Evolutionary conservation across 2,329 filamentous ascomycete species (phyloP), one percentile per base, ranked within the genome.

Genomic region (Pezicula carpinea): DNA sequence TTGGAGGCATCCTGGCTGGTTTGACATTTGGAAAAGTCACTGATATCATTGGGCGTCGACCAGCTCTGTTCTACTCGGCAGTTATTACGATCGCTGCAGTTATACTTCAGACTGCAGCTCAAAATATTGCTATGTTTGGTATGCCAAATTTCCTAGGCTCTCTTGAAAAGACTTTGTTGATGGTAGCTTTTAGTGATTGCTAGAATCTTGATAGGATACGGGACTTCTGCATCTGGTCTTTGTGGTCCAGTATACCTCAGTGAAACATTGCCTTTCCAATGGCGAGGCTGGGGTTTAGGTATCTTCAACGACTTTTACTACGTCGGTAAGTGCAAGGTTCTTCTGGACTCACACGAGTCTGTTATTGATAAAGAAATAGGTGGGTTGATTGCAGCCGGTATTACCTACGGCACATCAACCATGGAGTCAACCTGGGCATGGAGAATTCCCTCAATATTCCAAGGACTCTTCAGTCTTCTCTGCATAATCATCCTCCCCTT

Each of bases 241-340:
- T 69, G 70, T 1, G 72, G 67, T 1, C 67, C 68, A 1, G 70
- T 75, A 0, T 75, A 74, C 46, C 64, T 79, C 5, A 69, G 70
- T 1, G 76, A 80, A 59, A 71, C 70, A 0, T 71, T 75, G 42
- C 66, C 73, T 0, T 67, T 60, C 47, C 58, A 64, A 6, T 74
- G 68, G 64, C 64, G 72, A 29, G 69, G 66, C 4, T 73, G 68
- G 68, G 69, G 68, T 2, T 63, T 68, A 3, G 69, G 68, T 0
- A 39, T 72, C 4, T 59, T 70, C 21, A 66, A 66, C 35, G 62
- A 67, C 38, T 68, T 64, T 44, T 69, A 65, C 23, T 56, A 56
- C 33, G 35, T 6, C 1, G 53, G 42, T 8, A 33, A 44, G 41
- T 34, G 7, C 4, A 44, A 13, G n/a, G n/a, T n/a, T n/a, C n/a